phyloP scores from a whole-genome alignment of 257 asterid species.

The Parsonsia alboflavescens region DNA sequence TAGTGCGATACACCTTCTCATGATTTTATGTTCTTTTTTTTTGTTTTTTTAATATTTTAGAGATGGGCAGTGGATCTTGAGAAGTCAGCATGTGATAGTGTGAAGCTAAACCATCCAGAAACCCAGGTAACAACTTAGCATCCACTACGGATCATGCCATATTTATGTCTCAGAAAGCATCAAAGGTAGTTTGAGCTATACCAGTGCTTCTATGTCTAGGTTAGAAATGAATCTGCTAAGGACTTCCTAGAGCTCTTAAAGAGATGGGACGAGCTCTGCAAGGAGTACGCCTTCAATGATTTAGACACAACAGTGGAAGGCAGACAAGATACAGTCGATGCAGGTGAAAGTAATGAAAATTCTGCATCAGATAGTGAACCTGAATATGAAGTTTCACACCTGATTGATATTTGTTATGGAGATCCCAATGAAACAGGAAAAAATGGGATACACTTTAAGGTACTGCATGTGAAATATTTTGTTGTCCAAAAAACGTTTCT shows the following conservation, averaged over 20 bases:
- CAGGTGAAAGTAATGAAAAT: slow-evolving; percentile 20
- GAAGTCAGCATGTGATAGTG: slow-evolving; percentile 74
- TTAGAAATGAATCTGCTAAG: slow-evolving; percentile 73
- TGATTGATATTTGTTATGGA: slow-evolving; percentile 68
- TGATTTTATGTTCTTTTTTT: neutral
- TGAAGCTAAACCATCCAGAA: slow-evolving; percentile 86
- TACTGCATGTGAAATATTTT: slow-evolving; percentile 15
- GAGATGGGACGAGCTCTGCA: slow-evolving; percentile 67
- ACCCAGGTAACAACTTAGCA: slow-evolving; percentile 43
- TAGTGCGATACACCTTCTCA: neutral
- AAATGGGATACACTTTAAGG: slow-evolving; percentile 65
- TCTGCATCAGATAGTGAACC: slow-evolving; percentile 32
- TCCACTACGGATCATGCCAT: neutral
- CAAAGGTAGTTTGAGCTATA: neutral
- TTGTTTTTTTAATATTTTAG: slow-evolving; percentile 27
- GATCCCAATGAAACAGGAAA: slow-evolving; percentile 58
- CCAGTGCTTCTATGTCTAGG: slow-evolving; percentile 35
- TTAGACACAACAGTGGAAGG: slow-evolving; percentile 27
- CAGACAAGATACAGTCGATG: slow-evolving; percentile 29
- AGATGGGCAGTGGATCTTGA: slow-evolving; percentile 87
- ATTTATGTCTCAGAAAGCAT: neutral
- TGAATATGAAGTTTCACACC: slow-evolving; percentile 55
- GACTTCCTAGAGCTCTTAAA: slow-evolving; percentile 67
- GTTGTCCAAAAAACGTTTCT: neutral
- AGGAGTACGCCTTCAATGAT: slow-evolving; percentile 36